Conservation (phyloP, 2,329 filamentous ascomycete genomes). For the Colletotrichum cereale region DNA sequence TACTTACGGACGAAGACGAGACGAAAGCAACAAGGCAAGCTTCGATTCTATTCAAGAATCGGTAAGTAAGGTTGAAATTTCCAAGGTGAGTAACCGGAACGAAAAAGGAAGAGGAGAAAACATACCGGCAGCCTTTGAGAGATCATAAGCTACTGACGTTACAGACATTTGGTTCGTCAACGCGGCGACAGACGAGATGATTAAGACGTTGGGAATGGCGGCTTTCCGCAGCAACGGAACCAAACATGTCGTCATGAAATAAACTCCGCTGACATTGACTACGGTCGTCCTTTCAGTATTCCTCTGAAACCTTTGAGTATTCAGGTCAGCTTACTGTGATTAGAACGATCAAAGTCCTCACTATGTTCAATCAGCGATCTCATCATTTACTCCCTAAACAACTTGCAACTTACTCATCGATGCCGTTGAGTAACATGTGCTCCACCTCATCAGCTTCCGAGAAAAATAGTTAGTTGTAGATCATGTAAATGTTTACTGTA, state of each 20-base stretch:
- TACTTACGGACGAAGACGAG: constrained; percentile 41
- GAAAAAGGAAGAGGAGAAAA: not conserved
- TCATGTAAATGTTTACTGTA: not conserved
- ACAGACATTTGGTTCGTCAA: constrained; percentile 45
- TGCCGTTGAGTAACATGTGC: constrained; percentile 40
- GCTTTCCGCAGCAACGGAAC: constrained; percentile 46
- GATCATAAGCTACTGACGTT: constrained; percentile 44
- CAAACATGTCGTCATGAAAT: constrained; percentile 46
- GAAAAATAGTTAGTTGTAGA: not conserved
- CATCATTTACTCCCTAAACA: not conserved
- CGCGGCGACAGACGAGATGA: constrained; percentile 46
- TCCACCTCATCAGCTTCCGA: constrained; percentile 41
- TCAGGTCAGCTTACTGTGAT: not conserved
- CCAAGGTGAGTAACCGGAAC: not conserved
- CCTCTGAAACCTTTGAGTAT: not conserved
- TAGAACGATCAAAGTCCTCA: constrained; percentile 2
- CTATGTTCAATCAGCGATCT: not conserved
- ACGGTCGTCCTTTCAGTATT: not conserved
- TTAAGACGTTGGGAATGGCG: constrained; percentile 44
- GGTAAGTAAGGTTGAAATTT: not conserved
- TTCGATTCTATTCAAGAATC: constrained; percentile 33
- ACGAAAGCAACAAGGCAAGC: constrained; percentile 41
- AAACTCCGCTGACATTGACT: constrained; percentile 48
- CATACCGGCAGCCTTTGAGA: constrained; percentile 45
- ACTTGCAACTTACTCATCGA: constrained; percentile 40